These are phyloP conservation scores for Amylostereum areolatum DNA, from an alignment of 1,284 basidiomycete genomes.

Conservation along the genomic window DNA sequence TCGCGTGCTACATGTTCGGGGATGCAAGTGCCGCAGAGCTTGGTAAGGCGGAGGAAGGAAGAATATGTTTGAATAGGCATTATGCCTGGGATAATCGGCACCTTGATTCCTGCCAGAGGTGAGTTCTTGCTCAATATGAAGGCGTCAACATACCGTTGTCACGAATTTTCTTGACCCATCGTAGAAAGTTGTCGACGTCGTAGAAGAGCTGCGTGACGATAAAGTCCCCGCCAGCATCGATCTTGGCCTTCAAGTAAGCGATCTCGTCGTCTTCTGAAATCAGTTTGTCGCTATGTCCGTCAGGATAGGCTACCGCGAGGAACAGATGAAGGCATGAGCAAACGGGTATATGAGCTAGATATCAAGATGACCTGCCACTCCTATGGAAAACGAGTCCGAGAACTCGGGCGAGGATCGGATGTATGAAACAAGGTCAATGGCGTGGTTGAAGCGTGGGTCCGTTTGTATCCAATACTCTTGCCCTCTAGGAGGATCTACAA, in stretches of 20 bases:
- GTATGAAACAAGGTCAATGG: slow-evolving; percentile 86
- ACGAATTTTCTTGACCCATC: slow-evolving; percentile 73
- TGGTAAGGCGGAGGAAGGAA: slow-evolving; percentile 88
- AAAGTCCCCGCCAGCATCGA: slow-evolving; percentile 94
- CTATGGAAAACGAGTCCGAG: slow-evolving; percentile 85
- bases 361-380: slow-evolving; percentile 65
- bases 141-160: slow-evolving; percentile 48
- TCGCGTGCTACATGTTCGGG: slow-evolving; percentile 66
- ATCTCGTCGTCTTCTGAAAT: slow-evolving; percentile 69
- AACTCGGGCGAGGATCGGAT: slow-evolving; percentile 81
- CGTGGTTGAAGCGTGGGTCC: slow-evolving; percentile 84
- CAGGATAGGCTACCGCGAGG: slow-evolving; percentile 72
- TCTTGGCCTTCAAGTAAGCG: slow-evolving; percentile 77
- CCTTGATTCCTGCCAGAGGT: slow-evolving; percentile 63
- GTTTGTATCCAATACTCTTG: slow-evolving; percentile 89
- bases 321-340: slow-evolving; percentile 7
- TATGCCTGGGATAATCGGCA: slow-evolving; percentile 92
- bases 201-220: slow-evolving; percentile 98
- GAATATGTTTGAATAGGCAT: slow-evolving; percentile 98
- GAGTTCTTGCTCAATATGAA: slow-evolving; percentile 4
- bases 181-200: slow-evolving; percentile 80
- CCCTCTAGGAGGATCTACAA: slow-evolving; percentile 83
- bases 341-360: too few relatives aligned
- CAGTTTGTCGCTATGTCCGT: slow-evolving; percentile 77
- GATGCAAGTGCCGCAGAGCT: slow-evolving; percentile 80